Percentiles rank a stretch among this genome's conserved stretches.
Conservation (phyloP, 331 rosid genomes). For the Rosa hybrid region DNA sequence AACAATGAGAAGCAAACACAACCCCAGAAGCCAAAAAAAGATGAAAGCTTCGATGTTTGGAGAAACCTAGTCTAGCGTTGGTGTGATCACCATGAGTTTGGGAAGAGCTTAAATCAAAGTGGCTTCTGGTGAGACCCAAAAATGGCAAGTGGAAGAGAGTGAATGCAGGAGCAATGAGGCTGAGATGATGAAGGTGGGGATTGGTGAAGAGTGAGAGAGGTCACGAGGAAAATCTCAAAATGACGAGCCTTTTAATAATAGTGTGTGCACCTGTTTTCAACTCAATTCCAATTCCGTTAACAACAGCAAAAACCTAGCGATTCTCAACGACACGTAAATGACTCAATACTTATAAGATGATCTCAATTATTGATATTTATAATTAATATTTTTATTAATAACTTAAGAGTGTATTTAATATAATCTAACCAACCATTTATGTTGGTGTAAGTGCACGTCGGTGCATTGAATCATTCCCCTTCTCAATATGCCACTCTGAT, state of each 20-base stretch:
- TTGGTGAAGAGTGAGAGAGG: neutral
- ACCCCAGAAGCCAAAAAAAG: neutral
- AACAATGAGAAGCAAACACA: neutral
- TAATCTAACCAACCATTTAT: too few relatives aligned
- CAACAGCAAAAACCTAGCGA: neutral
- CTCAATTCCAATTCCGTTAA: slow-evolving; percentile 1
- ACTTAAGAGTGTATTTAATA: too few relatives aligned
- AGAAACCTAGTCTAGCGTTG: neutral
- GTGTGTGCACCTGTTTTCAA: neutral
- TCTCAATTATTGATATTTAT: too few relatives aligned
- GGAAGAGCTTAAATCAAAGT: neutral
- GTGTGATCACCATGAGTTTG: slow-evolving; percentile 1
- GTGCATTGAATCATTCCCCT: too few relatives aligned
- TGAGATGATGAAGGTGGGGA: neutral
- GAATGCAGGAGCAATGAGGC: slow-evolving; percentile 20
- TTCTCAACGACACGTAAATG: neutral
- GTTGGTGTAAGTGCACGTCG: too few relatives aligned
- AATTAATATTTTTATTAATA: too few relatives aligned
- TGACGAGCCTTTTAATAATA: neutral
- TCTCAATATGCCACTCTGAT: neutral
- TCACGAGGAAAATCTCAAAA: slow-evolving; percentile 21
- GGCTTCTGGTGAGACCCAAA: neutral
- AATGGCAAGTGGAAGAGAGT: slow-evolving; percentile 14
- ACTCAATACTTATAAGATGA: too few relatives aligned
- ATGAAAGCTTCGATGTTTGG: neutral